Evolutionary conservation across 169 alveolate genomes (phyloP).

Genomic region (Plasmodium vivax): DNA sequence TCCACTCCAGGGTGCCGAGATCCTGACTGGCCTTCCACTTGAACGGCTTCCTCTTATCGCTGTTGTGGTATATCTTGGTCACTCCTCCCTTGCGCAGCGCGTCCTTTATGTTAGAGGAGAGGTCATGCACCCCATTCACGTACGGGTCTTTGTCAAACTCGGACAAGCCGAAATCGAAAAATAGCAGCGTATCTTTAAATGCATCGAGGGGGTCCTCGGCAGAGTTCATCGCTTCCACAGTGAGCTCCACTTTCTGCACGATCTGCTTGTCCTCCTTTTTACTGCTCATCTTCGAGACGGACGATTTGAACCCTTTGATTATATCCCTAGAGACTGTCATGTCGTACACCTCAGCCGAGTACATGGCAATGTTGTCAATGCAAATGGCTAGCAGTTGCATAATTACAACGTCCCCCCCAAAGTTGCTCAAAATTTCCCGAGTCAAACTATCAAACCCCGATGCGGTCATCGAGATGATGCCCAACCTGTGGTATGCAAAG

Average conservation of each 20-base stretch:
- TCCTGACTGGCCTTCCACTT: slow-evolving; percentile 90
- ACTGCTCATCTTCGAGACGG: slow-evolving; percentile 74
- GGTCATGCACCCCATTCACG: slow-evolving; percentile 93
- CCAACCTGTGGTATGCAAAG: slow-evolving; percentile 83
- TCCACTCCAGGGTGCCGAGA: slow-evolving; percentile 90
- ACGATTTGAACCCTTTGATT: slow-evolving; percentile 75
- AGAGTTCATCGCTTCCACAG: slow-evolving; percentile 77
- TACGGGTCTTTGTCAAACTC: slow-evolving; percentile 94
- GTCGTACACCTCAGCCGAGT: slow-evolving; percentile 80
- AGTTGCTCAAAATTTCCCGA: slow-evolving; percentile 55
- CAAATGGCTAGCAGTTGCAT: slow-evolving; percentile 76
- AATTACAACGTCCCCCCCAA: slow-evolving; percentile 75
- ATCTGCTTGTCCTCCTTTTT: slow-evolving; percentile 79
- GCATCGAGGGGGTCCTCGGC: slow-evolving; percentile 74
- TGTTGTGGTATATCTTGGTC: slow-evolving; percentile 80
- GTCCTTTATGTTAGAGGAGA: slow-evolving; percentile 89
- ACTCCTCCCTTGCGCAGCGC: slow-evolving; percentile 90
- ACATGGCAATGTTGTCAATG: slow-evolving; percentile 78
- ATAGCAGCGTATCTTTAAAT: slow-evolving; percentile 59
- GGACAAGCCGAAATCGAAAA: slow-evolving; percentile 86
- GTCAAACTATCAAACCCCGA: slow-evolving; percentile 79
- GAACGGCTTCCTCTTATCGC: slow-evolving; percentile 78
- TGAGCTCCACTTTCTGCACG: slow-evolving; percentile 56
- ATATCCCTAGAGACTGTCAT: slow-evolving; percentile 78
- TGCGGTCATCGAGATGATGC: slow-evolving; percentile 81